Evolutionary conservation across 768 basidiomycete genomes (phyloP).

Genomic region (Phaffia australis): DNA sequence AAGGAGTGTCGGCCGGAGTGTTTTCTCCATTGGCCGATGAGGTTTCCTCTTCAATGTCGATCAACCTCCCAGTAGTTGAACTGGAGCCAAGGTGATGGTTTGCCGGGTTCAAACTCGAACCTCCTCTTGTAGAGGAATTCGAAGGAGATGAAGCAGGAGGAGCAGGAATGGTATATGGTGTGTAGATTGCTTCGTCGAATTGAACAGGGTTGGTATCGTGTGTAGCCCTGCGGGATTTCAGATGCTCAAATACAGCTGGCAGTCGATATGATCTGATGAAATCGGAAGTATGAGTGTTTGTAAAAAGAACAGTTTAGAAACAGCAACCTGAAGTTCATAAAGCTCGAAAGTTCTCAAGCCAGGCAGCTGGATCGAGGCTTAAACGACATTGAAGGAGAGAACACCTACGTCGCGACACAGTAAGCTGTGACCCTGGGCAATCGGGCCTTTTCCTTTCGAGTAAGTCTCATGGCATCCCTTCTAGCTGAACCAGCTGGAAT

Average conservation of each 20-base stretch:
- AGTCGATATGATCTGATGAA: slow-evolving; percentile 69
- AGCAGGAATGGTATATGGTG: slow-evolving; percentile 60
- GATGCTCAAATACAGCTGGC: slow-evolving; percentile 75
- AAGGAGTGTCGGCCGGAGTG: not conserved
- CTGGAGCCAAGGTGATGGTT: not conserved
- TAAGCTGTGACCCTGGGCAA: slow-evolving; percentile 93
- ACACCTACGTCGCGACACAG: not conserved
- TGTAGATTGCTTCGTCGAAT: slow-evolving; percentile 90
- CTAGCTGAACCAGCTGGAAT: slow-evolving; percentile 91
- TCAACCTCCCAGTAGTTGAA: slow-evolving; percentile 20
- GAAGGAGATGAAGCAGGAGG: slow-evolving; percentile 40
- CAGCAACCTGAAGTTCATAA: slow-evolving; percentile 30
- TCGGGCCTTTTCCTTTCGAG: slow-evolving; percentile 84
- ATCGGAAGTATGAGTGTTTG: not conserved
- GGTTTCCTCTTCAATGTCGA: slow-evolving; percentile 23
- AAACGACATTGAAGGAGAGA: not conserved
- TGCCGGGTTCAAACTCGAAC: slow-evolving; percentile 20
- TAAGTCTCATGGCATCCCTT: slow-evolving; percentile 75
- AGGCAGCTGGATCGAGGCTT: not conserved
- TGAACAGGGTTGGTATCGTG: slow-evolving; percentile 77
- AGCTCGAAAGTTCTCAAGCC: not conserved
- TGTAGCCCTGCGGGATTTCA: slow-evolving; percentile 65
- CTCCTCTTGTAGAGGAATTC: slow-evolving; percentile 12
- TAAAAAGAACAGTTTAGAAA: not conserved
- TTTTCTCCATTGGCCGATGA: slow-evolving; percentile 1